phyloP scores from a whole-genome alignment of 2,329 filamentous ascomycete species.

The Anisogramma anomala region DNA sequence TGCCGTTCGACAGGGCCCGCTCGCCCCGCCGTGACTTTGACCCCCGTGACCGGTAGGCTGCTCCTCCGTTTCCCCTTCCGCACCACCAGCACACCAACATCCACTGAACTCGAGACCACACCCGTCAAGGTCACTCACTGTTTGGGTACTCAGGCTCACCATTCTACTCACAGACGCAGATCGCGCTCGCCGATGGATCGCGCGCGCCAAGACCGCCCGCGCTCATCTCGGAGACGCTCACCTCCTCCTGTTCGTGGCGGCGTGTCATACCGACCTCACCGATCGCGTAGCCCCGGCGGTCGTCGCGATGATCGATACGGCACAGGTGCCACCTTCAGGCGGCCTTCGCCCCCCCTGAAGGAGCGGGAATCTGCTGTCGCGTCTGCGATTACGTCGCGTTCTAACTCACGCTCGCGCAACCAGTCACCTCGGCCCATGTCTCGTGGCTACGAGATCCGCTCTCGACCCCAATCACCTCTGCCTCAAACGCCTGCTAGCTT shows the following conservation, averaged over 20 bases:
- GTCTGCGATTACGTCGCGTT: slow-evolving; percentile 38
- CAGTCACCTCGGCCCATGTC: slow-evolving; percentile 42
- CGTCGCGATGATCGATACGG: slow-evolving; percentile 34
- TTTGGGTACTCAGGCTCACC: slow-evolving; percentile 1
- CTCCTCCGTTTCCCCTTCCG: slow-evolving; percentile 17
- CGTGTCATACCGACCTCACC: slow-evolving; percentile 37
- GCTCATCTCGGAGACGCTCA: slow-evolving; percentile 28
- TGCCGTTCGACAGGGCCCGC: slow-evolving; percentile 24
- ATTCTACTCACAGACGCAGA: slow-evolving; percentile 31
- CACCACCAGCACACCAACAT: neutral
- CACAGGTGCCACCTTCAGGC: slow-evolving; percentile 29
- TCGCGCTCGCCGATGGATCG: slow-evolving; percentile 43
- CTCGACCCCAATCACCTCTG: slow-evolving; percentile 34
- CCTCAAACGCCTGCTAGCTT: slow-evolving; percentile 24
- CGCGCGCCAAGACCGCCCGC: slow-evolving; percentile 35
- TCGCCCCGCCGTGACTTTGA: slow-evolving; percentile 30
- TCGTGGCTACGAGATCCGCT: slow-evolving; percentile 33
- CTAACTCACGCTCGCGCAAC: slow-evolving; percentile 32
- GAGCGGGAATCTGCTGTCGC: slow-evolving; percentile 36
- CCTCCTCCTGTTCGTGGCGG: slow-evolving; percentile 30
- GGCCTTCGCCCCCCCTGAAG: slow-evolving; percentile 33
- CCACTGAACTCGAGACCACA: slow-evolving; percentile 2
- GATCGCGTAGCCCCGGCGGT: slow-evolving; percentile 38
- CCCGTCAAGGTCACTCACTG: neutral
- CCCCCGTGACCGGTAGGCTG: slow-evolving; percentile 24